Base-by-base conservation (phyloP, 2,329 filamentous ascomycete species). In the Aspergillus oerlinghausenensis region DNA sequence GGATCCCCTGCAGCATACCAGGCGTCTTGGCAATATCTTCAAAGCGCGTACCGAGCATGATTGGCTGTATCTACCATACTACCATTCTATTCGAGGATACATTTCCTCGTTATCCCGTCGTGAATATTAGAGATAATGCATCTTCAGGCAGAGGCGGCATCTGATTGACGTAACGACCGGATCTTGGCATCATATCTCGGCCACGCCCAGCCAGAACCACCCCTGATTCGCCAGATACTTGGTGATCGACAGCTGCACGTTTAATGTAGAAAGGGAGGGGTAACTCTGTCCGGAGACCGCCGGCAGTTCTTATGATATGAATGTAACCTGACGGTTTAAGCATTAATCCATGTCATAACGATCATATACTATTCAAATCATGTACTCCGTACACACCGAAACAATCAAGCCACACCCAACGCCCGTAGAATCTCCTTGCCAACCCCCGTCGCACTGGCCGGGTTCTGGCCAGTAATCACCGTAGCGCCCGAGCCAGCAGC, bases 381-480 rank as follows among this genome's bases (percentile, higher is more conserved):
- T 38, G 32, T 38, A 23, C 21, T 23, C 21, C 21, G 21, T 23
- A 38, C 32, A 38, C 45, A 14, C 45, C 3, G 28, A 0, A 11
- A 10, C 10, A 7, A 28, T n/a, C 29, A 49, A 55, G 52, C 61
- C 50, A 62, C 35, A 23, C 57, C 62, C 52, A 65, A 48, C 19
- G 62, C 75, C 66, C 72, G 70, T 7, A 75, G 62, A 54, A 80
- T 70, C 10, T 74, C 78, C 66, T 78, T 73, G 0, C 73, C 78
- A 19, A 80, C 70, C 1, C 62, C 73, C 1, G 66, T 70, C 4
- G 75, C 78, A 67, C 75, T 78, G 3, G 73, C 68, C 4, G 78
- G 77, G 58, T 80, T 80, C 67, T 80, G 77, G 0, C 78, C 78
- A 0, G 78, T 80, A 45, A 80, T 77, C 56, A 80, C 55, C 26